Base-by-base conservation (phyloP, 1,139 yeast genomes). In the Blastobotrys aristatus region DNA sequence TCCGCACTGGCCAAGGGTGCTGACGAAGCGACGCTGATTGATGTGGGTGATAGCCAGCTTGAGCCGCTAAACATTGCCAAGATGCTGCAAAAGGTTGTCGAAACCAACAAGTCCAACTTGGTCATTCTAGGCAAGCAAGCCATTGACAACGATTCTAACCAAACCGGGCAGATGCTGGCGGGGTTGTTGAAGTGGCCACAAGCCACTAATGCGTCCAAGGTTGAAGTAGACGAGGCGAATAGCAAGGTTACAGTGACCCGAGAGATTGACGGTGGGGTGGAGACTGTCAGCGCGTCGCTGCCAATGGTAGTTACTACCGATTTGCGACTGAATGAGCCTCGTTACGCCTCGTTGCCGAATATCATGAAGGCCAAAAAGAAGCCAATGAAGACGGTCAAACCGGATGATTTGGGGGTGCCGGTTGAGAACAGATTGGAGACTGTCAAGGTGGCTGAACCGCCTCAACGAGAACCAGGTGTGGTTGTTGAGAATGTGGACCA, bases 331-430 rank as follows among this genome's bases (percentile, higher is more conserved):
- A 92, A 92, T 65, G 94, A 82, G 63, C 98, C 98, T 47, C 80
- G 97, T 59, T 92, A 88, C 63, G 96, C 95, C 17, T 81, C 95
- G 10, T 75, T 92, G 62, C 97, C 96, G 50, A 92, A 90, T 66
- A 79, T 89, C 70, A 92, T 92, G 98, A 92, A 92, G 74, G 98
- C 97, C 48, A 92, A 92, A 75, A 90, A 90, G 80, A 89, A 88
- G 75, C 96, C 96, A 7, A 74, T 90, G 66, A 84, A 79, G 57
- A 82, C 80, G 58, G 67, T 84, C 56, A 79, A 77, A 63, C 73
- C 85, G 16, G 71, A 73, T n/a, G 95, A 86, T 58, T 77, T 86
- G 53, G 87, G 82, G 22, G 73, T 88, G 29, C 87, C 83, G 44
- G 64, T 80, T 17, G 65, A 77, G 29, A 76, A 77, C 43, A 78